phyloP scores from a whole-genome alignment of 108 stramenopile genomes.

The Cyclotella distinguenda region DNA sequence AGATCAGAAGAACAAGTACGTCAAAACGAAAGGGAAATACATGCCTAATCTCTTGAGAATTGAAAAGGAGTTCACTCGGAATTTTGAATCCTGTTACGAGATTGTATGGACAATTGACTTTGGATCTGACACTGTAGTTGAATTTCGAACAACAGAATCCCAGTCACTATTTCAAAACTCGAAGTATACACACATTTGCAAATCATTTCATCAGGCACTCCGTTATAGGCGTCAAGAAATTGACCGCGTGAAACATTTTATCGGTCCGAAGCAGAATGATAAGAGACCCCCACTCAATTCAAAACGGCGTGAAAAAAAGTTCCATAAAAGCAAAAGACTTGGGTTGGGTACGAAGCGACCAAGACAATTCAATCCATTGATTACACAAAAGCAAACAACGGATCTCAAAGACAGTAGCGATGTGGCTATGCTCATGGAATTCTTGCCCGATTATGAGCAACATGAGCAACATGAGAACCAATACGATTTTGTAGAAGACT shows the following conservation, averaged over 20 bases:
- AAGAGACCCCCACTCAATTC: slow-evolving; percentile 4
- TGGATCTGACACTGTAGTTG: slow-evolving; percentile 31
- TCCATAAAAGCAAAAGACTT: slow-evolving; percentile 3
- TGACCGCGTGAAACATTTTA: slow-evolving; percentile 56
- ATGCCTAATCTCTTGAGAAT: slow-evolving; percentile 56
- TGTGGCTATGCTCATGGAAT: slow-evolving; percentile 21
- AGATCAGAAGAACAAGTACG: slow-evolving; percentile 37
- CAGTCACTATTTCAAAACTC: slow-evolving; percentile 42
- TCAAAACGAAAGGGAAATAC: slow-evolving; percentile 23
- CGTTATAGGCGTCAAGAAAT: slow-evolving; percentile 53
- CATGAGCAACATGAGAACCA: background rate
- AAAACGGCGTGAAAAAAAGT: slow-evolving; percentile 16
- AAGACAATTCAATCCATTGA: slow-evolving; percentile 9
- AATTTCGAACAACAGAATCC: slow-evolving; percentile 66
- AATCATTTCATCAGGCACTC: slow-evolving; percentile 43
- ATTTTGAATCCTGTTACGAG: slow-evolving; percentile 52
- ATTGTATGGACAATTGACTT: slow-evolving; percentile 61
- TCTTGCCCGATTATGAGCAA: background rate
- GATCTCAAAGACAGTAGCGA: slow-evolving; percentile 10
- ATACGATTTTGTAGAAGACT: background rate
- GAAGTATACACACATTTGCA: slow-evolving; percentile 52
- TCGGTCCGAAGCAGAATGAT: slow-evolving; percentile 17
- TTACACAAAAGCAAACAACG: background rate
- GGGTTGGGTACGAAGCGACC: slow-evolving; percentile 11
- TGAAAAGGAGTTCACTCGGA: slow-evolving; percentile 37